Base-by-base conservation (phyloP, 768 basidiomycete species). In the Xanthoconium stramineum region DNA sequence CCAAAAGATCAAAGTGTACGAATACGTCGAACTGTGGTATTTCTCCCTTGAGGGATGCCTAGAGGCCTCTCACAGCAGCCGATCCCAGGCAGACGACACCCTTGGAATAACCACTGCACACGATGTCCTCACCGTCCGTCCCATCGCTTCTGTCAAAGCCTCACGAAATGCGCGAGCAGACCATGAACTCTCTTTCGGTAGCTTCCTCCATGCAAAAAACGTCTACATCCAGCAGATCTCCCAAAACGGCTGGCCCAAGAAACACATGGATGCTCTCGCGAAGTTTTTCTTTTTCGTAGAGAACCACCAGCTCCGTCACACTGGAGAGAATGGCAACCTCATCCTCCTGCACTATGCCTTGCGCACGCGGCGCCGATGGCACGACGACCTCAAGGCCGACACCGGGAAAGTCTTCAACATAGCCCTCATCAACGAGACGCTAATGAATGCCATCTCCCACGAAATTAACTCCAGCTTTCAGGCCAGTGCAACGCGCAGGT, bases 131-230 rank as follows among this genome's bases (percentile, higher is more conserved):
- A 37, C 59, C 0, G 35, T 69, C 0, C 30, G 55, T 2, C 63
- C 65, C 0, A 33, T 60, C 0, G 47, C 67, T 2, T 54, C 65
- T 0, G 46, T 61, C 47, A 60, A 59, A 17, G 57, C 67, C 0
- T 70, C 66, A 2, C 38, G 28, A 5, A 50, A 59, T 5, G 61
- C 45, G 0, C 29, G 57, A 0, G 39, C 17, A 0, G 63, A 70
- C 55, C 53, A 61, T 1, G 46, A 65, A 0, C 60, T 71, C 12
- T n/a, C 59, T 1, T 65, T 65, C 53, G 9, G 19, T 0, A 61
- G 71, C 6, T 61, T 71, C 19, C 32, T 60, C 0, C 36, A 62
- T 0, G 70, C 57, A 0, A 64, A 62, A 11, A 61, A 56, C 13
- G 30, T 14, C 10, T 61, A 43, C 48, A 48, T 60, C 0, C 7